phyloP scores from a whole-genome alignment of 768 basidiomycete species.

The Podaxis sp. region DNA sequence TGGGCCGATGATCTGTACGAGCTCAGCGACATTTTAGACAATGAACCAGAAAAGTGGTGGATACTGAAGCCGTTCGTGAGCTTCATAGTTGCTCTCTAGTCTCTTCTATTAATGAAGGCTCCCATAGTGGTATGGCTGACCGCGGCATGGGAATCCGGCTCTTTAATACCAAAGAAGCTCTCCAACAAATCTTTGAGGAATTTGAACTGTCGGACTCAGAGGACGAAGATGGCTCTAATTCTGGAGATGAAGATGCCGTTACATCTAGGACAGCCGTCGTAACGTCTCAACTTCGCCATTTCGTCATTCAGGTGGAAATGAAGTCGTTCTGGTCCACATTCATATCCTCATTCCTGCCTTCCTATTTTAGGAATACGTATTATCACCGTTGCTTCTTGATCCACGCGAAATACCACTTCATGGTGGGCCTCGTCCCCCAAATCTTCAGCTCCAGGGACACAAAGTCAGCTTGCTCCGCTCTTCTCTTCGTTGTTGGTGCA shows the following conservation, averaged over 20 bases:
- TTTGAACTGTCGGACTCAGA: slow-evolving; percentile 69
- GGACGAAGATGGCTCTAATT: slow-evolving; percentile 35
- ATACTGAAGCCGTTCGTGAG: slow-evolving; percentile 81
- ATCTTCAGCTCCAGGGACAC: slow-evolving; percentile 40
- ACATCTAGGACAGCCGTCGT: slow-evolving; percentile 52
- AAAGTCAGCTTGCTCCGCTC: slow-evolving; percentile 47
- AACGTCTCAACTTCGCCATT: slow-evolving; percentile 89
- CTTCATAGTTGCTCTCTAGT: slow-evolving; percentile 3
- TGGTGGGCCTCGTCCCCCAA: slow-evolving; percentile 18
- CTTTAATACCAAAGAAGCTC: slow-evolving; percentile 73
- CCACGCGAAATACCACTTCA: slow-evolving; percentile 46
- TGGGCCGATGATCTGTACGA: slow-evolving; percentile 94
- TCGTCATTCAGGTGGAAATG: slow-evolving; percentile 83
- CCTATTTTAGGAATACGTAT: slow-evolving; percentile 75
- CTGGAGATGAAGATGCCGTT: slow-evolving; percentile 38
- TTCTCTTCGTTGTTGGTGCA: neutral
- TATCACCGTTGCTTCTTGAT: slow-evolving; percentile 76
- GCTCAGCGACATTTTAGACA: slow-evolving; percentile 61
- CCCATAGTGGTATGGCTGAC: slow-evolving; percentile 82
- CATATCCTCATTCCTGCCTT: slow-evolving; percentile 5
- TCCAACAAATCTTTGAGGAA: slow-evolving; percentile 74
- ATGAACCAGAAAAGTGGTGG: slow-evolving; percentile 64
- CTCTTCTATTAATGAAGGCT: slow-evolving; percentile 11
- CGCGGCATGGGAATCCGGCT: slow-evolving; percentile 92
- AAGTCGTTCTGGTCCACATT: neutral